Percentiles rank a stretch among this genome's conserved stretches.
These are phyloP conservation scores for Cladorrhinum samala DNA, from an alignment of 495 filamentous ascomycete genomes.

Conservation along the genomic window DNA sequence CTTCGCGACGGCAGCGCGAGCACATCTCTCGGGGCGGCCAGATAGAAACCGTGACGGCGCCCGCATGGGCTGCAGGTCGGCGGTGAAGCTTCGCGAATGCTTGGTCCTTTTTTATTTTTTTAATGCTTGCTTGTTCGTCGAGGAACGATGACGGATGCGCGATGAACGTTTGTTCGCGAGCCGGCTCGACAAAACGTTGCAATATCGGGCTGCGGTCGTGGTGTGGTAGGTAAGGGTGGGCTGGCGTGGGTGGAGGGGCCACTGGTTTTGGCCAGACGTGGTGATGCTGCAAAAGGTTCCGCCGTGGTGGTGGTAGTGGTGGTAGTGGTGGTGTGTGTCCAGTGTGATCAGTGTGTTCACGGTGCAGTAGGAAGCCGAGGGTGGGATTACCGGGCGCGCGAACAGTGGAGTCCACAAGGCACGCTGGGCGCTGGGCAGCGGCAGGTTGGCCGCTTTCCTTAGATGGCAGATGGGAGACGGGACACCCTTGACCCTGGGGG, in stretches of 20 bases:
- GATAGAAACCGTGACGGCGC: slow-evolving; percentile 9
- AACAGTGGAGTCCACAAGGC: slow-evolving; percentile 18
- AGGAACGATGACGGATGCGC: background rate
- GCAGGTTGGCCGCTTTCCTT: slow-evolving; percentile 3
- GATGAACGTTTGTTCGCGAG: background rate
- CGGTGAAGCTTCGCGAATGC: background rate
- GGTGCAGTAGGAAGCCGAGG: slow-evolving; percentile 19
- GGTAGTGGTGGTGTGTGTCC: slow-evolving; percentile 11
- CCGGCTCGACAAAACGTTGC: background rate
- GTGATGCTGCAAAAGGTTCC: slow-evolving; percentile 2
- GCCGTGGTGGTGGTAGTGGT: background rate
- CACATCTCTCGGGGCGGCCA: slow-evolving; percentile 26
- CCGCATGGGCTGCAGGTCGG: slow-evolving; percentile 11
- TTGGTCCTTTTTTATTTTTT: no score
- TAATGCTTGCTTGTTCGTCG: no score
- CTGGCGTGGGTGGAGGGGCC: background rate
- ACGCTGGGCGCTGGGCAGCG: slow-evolving; percentile 14
- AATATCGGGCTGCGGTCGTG: background rate
- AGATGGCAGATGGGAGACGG: no score
- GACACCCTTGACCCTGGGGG: background rate
- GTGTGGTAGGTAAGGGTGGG: background rate
- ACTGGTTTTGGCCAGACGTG: background rate
- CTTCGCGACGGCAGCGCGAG: slow-evolving; percentile 19
- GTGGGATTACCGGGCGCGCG: slow-evolving; percentile 25
- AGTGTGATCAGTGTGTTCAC: background rate